Base-by-base conservation (phyloP, 2,329 filamentous ascomycete genomes). In the Penicillium sp. region DNA sequence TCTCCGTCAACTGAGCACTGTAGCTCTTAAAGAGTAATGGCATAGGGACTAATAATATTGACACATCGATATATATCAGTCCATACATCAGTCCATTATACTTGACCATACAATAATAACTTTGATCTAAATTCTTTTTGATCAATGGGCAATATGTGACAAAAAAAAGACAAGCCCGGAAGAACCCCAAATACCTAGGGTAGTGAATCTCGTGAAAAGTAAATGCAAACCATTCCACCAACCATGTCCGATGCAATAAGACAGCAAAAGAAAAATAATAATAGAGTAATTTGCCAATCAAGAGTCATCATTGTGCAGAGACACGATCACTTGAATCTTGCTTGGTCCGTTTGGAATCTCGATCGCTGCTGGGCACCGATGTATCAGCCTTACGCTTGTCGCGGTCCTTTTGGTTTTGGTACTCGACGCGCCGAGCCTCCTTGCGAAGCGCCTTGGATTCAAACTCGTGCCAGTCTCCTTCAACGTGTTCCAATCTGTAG, bases 391-490 rank as follows among this genome's bases (percentile, higher is more conserved):
- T 81, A 49, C 79, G 75, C 61, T 81, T 81, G 63, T 82, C 63
- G 5, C 63, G 62, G 21, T 67, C 81, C 62, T 76, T 77, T 56
- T 80, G 76, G 61, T 76, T 77, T 60, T 76, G 73, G 33, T 76
- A 70, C 58, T 78, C 76, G 55, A 69, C 76, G 45, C 77, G 75
- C 52, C 82, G 74, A 19, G 79, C 79, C 73, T 97, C 92, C 65
- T 94, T 94, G 33, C 94, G 84, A 27, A 96, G 81, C 16, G 92
- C 92, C 77, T 99, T 99, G 55, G 91, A 96, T 77, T 99, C 94
- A 68, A 97, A 96, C 72, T 99, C 94, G 71, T 99, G 94, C 94
- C 94, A 99, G 68, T 99, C 94, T 23, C 94, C 94, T 66, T 94
- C 86, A 31, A 99, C 82, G 48, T 87, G 80, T 58, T 88, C 86